Base-by-base conservation (phyloP, 768 basidiomycete species). In the Xanthoconium purpureum region DNA sequence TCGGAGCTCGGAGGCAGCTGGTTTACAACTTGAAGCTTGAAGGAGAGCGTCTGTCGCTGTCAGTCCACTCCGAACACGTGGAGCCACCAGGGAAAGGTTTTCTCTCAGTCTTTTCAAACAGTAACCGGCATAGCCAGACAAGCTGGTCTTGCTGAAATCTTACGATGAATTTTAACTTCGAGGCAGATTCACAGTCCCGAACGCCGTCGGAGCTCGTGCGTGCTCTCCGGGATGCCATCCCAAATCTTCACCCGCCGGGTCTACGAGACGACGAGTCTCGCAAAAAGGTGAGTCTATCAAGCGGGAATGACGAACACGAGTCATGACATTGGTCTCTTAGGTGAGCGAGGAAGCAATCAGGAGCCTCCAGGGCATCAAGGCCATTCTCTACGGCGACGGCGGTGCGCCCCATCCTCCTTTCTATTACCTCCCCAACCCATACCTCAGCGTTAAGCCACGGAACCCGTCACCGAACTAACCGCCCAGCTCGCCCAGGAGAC, bases 401-500 rank as follows among this genome's bases (percentile, higher is more conserved):
- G 94, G 93, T 91, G 60, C 58, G 81, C 24, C 4, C 24, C 24
- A 24, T 24, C 24, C 24, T 73, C 60, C 40, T 37, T 28, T 46
- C 39, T 35, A 55, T 51, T n/a, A n/a, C 29, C 47, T 18, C 5
- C 46, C 47, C 50, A 53, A 53, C 60, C 47, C 60, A 53, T 35
- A 0, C 20, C 30, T 5, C 17, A 45, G 30, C 39, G 51, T n/a
- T 4, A 14, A 51, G 33, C 39, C 47, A 33, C 65, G 85, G 94
- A 94, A 58, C 89, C 93, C 9, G 75, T 87, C 15, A 90, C 94
- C 1, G 96, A 98, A 65, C 78, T 91, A 24, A 82, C 96, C 39
- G 94, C 94, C 6, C 94, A 98, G 71, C 84, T 98, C 12, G 91
- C 96, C 0, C 94, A 98, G 67, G 95, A 98, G 71, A 92, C 93